Evolutionary conservation across 208 protist genomes (phyloP), one percentile per base, ranked within the genome.

Genomic region (Trypanosoma melophagium): DNA sequence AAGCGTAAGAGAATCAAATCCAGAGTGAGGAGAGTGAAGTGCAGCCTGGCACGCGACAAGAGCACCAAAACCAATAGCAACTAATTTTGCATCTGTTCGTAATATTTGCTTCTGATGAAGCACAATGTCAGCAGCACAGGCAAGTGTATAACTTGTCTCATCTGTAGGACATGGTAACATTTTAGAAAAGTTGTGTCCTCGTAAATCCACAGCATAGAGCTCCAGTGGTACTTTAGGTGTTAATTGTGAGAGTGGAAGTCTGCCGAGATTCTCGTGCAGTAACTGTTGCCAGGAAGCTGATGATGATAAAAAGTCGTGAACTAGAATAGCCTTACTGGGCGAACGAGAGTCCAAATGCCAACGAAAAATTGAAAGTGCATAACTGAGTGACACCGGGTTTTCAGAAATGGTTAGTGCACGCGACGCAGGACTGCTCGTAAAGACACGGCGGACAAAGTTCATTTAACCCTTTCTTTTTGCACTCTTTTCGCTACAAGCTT

Each of bases 271-370:
- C 25, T 79, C 69, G 54, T 92, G 67, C 45, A 95, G 59, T 14
- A 80, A 21, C 66, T 90, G 78, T 67, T 92, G 79, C 84, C 81
- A 89, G 40, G 74, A 57, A 28, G 55, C 68, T 4, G 78, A 80
- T 49, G 73, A 87, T 60, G 81, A 71, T 7, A 92, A 76, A 45
- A 82, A 89, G 72, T 96, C 90, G 67, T 93, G 90, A 1, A 96
- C 42, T 12, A 84, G 78, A 44, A 96, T 87, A 0, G 69, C 71
- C 67, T 89, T 90, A 28, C 60, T 77, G 3, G 86, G 79, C 10
- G 81, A 62, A 2, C 87, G 76, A 7, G 75, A 86, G 71, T 96
- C 90, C 35, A 87, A 58, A 69, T 96, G 90, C 87, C 84, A 96
- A 10, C 87, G 85, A 61, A 93, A 92, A 44, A 71, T 75, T 3